Conservation (phyloP, 164 flowering plant species). For the Santalum album region DNA sequence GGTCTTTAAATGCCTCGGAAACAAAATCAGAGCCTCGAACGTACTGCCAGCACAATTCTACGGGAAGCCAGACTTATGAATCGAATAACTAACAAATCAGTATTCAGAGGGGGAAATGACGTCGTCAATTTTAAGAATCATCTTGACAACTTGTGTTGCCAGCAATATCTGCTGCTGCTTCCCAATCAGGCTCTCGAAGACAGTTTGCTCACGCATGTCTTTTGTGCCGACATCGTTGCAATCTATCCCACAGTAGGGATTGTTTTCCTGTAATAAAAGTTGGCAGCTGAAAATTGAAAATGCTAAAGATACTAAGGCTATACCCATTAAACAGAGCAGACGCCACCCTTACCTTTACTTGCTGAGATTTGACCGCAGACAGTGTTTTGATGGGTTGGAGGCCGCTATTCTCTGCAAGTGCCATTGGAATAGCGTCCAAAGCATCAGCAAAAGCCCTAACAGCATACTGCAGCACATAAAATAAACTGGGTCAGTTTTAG, state of each 20-base stretch:
- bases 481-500: background rate
- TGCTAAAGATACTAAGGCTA: too few species aligned
- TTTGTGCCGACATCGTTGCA: constrained; percentile 97
- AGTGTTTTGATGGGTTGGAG: constrained; percentile 94
- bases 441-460: constrained; percentile 97
- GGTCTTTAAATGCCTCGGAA: too few species aligned
- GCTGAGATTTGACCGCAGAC: constrained; percentile 92
- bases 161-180: constrained; percentile 91
- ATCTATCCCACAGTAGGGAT: constrained; percentile 72
- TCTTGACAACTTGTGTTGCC: constrained; percentile 97
- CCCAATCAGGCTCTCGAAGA: constrained; percentile 90
- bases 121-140: constrained; percentile 94
- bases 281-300: too few species aligned
- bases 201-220: constrained; percentile 92
- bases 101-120: constrained; percentile 73
- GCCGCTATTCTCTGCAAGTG: constrained; percentile 98
- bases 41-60: too few species aligned
- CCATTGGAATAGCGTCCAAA: constrained; percentile 90
- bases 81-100: too few species aligned
- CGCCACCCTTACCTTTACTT: constrained; percentile 73
- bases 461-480: constrained; percentile 58
- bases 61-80: too few species aligned
- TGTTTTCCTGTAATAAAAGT: constrained; percentile 93
- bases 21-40: too few species aligned
- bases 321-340: too few species aligned